Evolutionary conservation across 1,139 yeast species (phyloP).

Genomic region (Kodamaea plutei): DNA sequence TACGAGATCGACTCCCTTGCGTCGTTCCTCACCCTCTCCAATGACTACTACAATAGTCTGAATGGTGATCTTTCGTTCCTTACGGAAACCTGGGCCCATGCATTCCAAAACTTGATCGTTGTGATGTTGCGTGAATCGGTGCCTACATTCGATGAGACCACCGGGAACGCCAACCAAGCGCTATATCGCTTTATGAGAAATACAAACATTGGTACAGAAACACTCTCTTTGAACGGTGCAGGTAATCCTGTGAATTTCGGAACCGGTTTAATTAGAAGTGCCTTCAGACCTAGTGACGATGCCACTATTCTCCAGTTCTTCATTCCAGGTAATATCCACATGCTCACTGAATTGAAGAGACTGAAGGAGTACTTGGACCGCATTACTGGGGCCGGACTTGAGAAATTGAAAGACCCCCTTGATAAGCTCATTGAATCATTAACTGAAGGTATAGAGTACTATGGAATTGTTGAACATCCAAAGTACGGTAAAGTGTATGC

Average conservation of each 20-base stretch:
- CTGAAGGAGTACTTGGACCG: constrained; percentile 20
- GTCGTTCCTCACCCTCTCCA: constrained; percentile 68
- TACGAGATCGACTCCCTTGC: constrained; percentile 87
- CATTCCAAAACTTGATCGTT: constrained; percentile 48
- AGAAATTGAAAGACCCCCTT: constrained; percentile 10
- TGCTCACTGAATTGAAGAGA: constrained; percentile 57
- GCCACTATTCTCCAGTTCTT: constrained; percentile 78
- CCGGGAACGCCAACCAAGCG: constrained; percentile 49
- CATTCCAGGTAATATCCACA: constrained; percentile 82
- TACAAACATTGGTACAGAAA: constrained; percentile 77
- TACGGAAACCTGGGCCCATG: constrained; percentile 54
- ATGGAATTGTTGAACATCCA: constrained; percentile 67
- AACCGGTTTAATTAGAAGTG: constrained; percentile 76
- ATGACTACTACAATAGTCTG: constrained; percentile 59
- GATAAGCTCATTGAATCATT: constrained; percentile 41
- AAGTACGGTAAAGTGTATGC: constrained; percentile 75
- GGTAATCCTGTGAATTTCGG: constrained; percentile 79
- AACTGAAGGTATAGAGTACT: constrained; percentile 52
- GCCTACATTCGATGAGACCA: constrained; percentile 56
- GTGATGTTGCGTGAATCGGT: constrained; percentile 59
- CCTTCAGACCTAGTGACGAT: constrained; percentile 89
- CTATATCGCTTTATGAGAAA: constrained; percentile 68
- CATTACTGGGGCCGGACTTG: constrained; percentile 5
- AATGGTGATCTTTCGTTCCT: constrained; percentile 52
- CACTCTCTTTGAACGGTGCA: constrained; percentile 69